Evolutionary conservation across 495 filamentous ascomycete genomes (phyloP).

Genomic region (Neurospora sp.): DNA sequence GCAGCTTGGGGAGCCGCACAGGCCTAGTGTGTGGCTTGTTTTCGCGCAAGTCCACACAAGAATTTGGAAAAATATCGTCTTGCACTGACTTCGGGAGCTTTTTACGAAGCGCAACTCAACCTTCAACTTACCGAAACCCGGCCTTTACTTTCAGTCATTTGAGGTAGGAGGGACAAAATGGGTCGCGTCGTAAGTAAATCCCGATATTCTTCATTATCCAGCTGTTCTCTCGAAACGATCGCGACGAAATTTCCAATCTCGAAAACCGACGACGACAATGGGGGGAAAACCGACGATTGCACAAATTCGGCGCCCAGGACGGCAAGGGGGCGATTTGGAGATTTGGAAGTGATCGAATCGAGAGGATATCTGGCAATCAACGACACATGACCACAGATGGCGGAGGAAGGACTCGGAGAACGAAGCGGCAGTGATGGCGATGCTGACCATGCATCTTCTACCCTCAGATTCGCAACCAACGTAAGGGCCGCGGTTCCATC

Average conservation of each 20-base stretch:
- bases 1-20: conserved; percentile 16
- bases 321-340: conserved; percentile 10
- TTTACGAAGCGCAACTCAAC: conserved; percentile 20
- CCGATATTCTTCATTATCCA: conserved; percentile 5
- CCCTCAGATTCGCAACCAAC: conserved; percentile 79
- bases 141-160: conserved; percentile 21
- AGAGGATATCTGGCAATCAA: neutral
- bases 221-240: conserved; percentile 2
- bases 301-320: conserved; percentile 7
- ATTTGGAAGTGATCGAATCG: neutral
- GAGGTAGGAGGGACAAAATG: conserved; percentile 34
- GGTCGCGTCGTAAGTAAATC: conserved; percentile 42
- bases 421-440: conserved; percentile 1
- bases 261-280: neutral
- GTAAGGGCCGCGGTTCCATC: conserved; percentile 96
- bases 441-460: conserved; percentile 22
- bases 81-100: conserved; percentile 15
- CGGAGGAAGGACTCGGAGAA: neutral
- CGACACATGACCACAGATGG: neutral
- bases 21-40: conserved; percentile 16
- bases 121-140: conserved; percentile 21
- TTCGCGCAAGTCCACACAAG: conserved; percentile 23
- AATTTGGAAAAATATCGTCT: conserved; percentile 29
- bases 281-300: neutral
- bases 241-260: conserved; percentile 8